These are phyloP conservation scores for Pachysolen tannophilus DNA, from an alignment of 805 yeast species.

Conservation along the genomic window DNA sequence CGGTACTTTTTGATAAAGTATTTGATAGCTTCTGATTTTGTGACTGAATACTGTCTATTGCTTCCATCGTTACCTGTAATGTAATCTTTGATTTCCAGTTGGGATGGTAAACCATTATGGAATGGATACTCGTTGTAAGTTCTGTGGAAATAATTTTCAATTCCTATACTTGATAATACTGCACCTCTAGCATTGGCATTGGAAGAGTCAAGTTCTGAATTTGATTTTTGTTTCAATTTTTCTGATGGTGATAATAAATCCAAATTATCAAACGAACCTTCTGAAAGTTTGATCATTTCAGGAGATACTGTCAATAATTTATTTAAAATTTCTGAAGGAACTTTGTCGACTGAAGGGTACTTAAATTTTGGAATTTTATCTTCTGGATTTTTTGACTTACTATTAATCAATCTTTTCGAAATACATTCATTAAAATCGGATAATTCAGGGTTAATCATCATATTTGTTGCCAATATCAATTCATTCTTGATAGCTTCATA, in stretches of 20 bases:
- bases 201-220: not conserved
- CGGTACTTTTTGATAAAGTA: conserved; percentile 47
- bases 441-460: conserved; percentile 45
- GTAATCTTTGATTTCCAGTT: conserved; percentile 52
- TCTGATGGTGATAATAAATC: conserved; percentile 8
- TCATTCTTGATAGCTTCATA: conserved; percentile 65
- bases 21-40: conserved; percentile 57
- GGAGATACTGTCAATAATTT: conserved; percentile 35
- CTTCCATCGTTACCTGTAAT: conserved; percentile 64
- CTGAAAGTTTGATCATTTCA: conserved; percentile 15
- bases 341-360: conserved; percentile 52
- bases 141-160: conserved; percentile 30
- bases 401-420: conserved; percentile 42
- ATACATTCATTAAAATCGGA: conserved; percentile 45
- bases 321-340: conserved; percentile 52
- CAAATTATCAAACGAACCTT: not conserved
- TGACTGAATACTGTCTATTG: conserved; percentile 59
- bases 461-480: conserved; percentile 66
- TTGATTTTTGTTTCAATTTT: conserved; percentile 4
- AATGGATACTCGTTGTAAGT: conserved; percentile 41
- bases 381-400: conserved; percentile 21
- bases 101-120: conserved; percentile 75
- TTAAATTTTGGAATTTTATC: conserved; percentile 17
- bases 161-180: conserved; percentile 24
- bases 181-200: conserved; percentile 1